Base-by-base conservation (phyloP, 441 rosid genomes). In the Rhodomyrtus psidioides region DNA sequence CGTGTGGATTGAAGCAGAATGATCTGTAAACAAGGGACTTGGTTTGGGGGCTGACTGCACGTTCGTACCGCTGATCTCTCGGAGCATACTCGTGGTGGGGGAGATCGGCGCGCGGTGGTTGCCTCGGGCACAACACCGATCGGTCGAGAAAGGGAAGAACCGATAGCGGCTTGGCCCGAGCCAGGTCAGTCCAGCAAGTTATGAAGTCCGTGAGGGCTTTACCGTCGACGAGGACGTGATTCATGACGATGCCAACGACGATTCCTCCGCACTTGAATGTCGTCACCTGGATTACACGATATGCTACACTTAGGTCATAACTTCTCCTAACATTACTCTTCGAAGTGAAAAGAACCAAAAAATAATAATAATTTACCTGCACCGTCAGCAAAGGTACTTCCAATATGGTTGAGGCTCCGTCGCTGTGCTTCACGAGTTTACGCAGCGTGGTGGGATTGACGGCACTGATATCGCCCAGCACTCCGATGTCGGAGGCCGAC, bases 11-110 rank as follows among this genome's bases (percentile, higher is more conserved):
- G 79, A 70, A 70, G 49, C 16, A 39, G 79, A 70, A 39, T 3
- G 79, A 70, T 39, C 49, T 39, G 79, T 70, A 39, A 70, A 70
- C 49, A 0, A 70, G 49, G 49, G 49, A 49, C 79, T 39, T 10
- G 49, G 79, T 39, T 70, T 39, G 8, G n/a, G 49, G 49, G 9
- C 21, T 24, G 1, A 70, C 51, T 24, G 6, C 4, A 15, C 0
- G 5, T 3, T 24, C 0, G 5, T 49, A 24, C 16, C 0, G n/a
- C n/a, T 0, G 1, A 6, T 70, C 49, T 39, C 79, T 39, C 16
- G 0, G n/a, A 39, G 79, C 51, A 70, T 70, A 70, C 49, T 70
- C 51, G 9, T 70, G 79, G 16, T 70, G 79, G n/a, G 79, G 79
- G 79, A 39, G 16, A 70, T 70, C 8, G 2, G 39, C 0, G 15